phyloP scores from a whole-genome alignment of 2,329 filamentous ascomycete genomes.

The Curvularia sp. region DNA sequence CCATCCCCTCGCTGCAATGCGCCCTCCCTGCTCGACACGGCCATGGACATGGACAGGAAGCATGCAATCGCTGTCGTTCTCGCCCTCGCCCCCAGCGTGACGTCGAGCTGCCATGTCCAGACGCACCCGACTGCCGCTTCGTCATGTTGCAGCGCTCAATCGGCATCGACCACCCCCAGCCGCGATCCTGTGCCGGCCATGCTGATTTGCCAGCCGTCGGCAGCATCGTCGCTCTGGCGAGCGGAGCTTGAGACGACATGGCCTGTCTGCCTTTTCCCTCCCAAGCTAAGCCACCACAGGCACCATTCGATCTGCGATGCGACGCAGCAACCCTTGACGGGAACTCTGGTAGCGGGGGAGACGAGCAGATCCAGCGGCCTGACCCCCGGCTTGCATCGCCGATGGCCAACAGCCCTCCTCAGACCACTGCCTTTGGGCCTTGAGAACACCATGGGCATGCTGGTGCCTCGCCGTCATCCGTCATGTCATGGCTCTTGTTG shows the following conservation, averaged over 20 bases:
- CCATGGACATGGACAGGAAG: background rate
- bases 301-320: constrained; percentile 27
- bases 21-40: background rate
- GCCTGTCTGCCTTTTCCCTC: background rate
- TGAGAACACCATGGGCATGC: background rate
- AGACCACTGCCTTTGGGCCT: background rate
- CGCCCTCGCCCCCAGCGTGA: no score
- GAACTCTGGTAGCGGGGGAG: background rate
- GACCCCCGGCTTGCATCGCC: constrained; percentile 9
- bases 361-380: constrained; percentile 6
- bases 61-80: background rate
- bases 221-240: constrained; percentile 2
- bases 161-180: background rate
- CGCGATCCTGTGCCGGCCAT: background rate
- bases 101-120: no score
- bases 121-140: background rate
- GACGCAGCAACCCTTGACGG: constrained; percentile 15
- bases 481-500: background rate
- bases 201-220: constrained; percentile 5
- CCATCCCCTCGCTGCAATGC: background rate
- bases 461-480: background rate
- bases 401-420: background rate
- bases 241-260: background rate
- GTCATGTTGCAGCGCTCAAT: background rate
- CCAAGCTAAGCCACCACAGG: constrained; percentile 7